Evolutionary conservation across 2,329 filamentous ascomycete species (phyloP), one percentile per base, ranked within the genome.

Genomic region (Cercospora berteroae): DNA sequence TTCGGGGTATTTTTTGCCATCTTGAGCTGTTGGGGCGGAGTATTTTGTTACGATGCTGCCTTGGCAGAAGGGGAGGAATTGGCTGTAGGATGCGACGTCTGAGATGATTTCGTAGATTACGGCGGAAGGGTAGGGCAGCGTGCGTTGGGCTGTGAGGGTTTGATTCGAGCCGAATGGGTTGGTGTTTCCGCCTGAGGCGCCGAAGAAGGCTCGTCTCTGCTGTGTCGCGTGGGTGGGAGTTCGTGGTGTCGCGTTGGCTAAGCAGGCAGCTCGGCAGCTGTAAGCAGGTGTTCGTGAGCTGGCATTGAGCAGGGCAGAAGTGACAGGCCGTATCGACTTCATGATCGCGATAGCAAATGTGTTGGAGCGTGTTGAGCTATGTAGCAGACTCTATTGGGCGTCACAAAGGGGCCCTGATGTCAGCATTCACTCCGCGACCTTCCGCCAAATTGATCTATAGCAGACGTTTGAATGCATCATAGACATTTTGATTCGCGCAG

Each of bases 1-100:
- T 29, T 88, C 85, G 0, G 95, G 95, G 84, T 87, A 91, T 52
- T 80, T 81, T 50, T 83, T 83, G 29, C 81, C 80, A 61, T 83
- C 74, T 56, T 67, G 5, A 67, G 80, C 68, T 8, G 29, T 31
- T 31, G 87, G 83, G 12, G 77, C 63, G 6, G 91, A 90, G 86
- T 90, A 93, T 67, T 85, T 83, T 1, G 93, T 97, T 48, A 98
- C 93, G 68, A 84, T 86, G 42, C 91, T 94, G 56, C 83, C 84
- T 52, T 87, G 86, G 81, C 94, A 96, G 85, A 96, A 97, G 10
- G 95, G 95, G n/a, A 99, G 87, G 84, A 98, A 99, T 71, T 83
- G 79, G 42, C 86, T 83, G 86, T 99, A 99, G 70, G 88, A 88
- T 79, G 92, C 87, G 71, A 99, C 89, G 80, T 97, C 93, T 81